Evolutionary conservation across 1,284 basidiomycete species (phyloP).

Genomic region (Phylloporus sp.): DNA sequence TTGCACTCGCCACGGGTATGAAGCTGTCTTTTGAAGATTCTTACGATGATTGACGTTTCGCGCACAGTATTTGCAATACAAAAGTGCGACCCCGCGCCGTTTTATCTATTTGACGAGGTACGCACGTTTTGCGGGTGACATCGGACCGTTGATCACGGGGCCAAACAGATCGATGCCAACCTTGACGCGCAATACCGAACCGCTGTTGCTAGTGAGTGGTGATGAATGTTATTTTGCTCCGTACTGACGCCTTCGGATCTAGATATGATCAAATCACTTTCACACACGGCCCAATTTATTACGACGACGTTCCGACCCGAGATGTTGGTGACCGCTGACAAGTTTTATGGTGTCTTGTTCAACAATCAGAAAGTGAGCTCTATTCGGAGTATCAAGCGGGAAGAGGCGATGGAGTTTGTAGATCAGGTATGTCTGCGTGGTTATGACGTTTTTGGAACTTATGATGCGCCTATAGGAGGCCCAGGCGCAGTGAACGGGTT

Average conservation of each 20-base stretch:
- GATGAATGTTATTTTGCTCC: not conserved
- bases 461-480: conserved; percentile 50
- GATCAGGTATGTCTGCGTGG: conserved; percentile 65
- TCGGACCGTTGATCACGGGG: conserved; percentile 4
- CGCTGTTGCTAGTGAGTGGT: conserved; percentile 85
- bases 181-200: conserved; percentile 98
- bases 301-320: conserved; percentile 98
- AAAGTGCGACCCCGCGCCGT: conserved; percentile 98
- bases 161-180: conserved; percentile 89
- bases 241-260: conserved; percentile 9
- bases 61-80: conserved; percentile 93
- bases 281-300: conserved; percentile 93
- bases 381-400: conserved; percentile 81
- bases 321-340: conserved; percentile 94
- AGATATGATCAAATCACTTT: conserved; percentile 95
- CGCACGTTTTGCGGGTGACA: conserved; percentile 13
- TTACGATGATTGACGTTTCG: not conserved
- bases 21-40: conserved; percentile 14
- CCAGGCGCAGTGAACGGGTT: conserved; percentile 55
- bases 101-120: conserved; percentile 99
- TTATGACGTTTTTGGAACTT: not conserved
- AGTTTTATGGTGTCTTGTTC: conserved; percentile 99
- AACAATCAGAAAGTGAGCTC: conserved; percentile 94
- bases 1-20: conserved; percentile 90
- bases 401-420: conserved; percentile 90